phyloP scores from a whole-genome alignment of 306 rosid species.

The Trichosanthes truncata region DNA sequence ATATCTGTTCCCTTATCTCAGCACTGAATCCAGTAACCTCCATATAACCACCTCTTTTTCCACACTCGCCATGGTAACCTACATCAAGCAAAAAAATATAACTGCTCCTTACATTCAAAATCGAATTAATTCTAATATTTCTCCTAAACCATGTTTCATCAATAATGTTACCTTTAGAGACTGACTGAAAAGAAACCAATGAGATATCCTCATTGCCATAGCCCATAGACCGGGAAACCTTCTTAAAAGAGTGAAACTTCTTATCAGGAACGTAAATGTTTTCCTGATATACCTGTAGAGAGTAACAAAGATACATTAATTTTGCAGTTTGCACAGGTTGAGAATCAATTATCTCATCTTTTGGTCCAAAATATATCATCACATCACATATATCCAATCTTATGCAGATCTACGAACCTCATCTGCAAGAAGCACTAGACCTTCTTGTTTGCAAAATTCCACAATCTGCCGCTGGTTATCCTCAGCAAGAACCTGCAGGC shows the following conservation, averaged over 20 bases:
- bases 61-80: conserved; percentile 91
- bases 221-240: conserved; percentile 73
- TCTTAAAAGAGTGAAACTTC: conserved; percentile 77
- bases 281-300: conserved; percentile 74
- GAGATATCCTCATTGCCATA: conserved; percentile 63
- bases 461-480: conserved; percentile 68
- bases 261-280: conserved; percentile 76
- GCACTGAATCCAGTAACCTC: conserved; percentile 78
- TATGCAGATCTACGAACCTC: conserved; percentile 47
- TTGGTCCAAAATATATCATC: background rate
- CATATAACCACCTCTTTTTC: conserved; percentile 95
- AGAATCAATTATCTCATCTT: background rate
- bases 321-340: background rate
- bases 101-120: background rate
- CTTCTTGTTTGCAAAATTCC: conserved; percentile 76
- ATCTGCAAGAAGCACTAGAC: conserved; percentile 90
- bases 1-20: conserved; percentile 75
- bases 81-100: conserved; percentile 14
- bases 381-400: background rate
- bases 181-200: conserved; percentile 77
- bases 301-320: background rate
- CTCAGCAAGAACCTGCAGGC: conserved; percentile 54
- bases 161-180: conserved; percentile 61
- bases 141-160: background rate
- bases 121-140: background rate